A percentile compares a stretch with the other conserved stretches of the same genome.
Conservation (phyloP, 306 rosid species). For the Pyrus bretschneideri region DNA sequence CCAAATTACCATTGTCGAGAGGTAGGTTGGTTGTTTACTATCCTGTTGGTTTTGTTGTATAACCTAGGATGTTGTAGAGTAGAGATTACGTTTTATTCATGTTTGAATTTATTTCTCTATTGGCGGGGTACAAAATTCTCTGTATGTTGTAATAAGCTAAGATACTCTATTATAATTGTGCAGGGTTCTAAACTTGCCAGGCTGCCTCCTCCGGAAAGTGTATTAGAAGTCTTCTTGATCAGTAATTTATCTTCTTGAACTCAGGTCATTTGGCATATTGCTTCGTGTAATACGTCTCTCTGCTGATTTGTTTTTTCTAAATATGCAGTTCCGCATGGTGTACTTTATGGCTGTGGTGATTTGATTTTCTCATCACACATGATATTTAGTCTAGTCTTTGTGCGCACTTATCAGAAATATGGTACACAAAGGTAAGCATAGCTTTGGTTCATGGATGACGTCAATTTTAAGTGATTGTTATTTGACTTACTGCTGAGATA, state of each 20-base stretch:
- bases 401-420: constrained; percentile 82
- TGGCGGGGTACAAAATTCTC: background rate
- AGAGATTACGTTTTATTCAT: background rate
- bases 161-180: constrained; percentile 1
- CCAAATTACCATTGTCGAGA: constrained; percentile 97
- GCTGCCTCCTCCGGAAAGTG: constrained; percentile 71
- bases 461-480: background rate
- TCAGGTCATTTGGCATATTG: constrained; percentile 2
- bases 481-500: background rate
- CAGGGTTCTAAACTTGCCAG: constrained; percentile 89
- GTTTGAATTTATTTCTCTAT: background rate
- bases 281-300: background rate
- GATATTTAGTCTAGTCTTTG: constrained; percentile 86
- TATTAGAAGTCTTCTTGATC: constrained; percentile 62
- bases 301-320: constrained; percentile 21
- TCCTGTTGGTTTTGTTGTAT: background rate
- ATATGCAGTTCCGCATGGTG: constrained; percentile 82
- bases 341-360: constrained; percentile 92
- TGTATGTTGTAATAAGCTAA: background rate
- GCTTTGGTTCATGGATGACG: background rate
- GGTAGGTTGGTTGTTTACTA: constrained; percentile 36
- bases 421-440: constrained; percentile 61
- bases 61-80: background rate
- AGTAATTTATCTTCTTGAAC: constrained; percentile 37
- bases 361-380: constrained; percentile 97